A percentile compares a stretch with the other conserved stretches of the same genome.
Conservation (phyloP, 352 stramenopile genomes). For the Globisporangium barbulae region DNA sequence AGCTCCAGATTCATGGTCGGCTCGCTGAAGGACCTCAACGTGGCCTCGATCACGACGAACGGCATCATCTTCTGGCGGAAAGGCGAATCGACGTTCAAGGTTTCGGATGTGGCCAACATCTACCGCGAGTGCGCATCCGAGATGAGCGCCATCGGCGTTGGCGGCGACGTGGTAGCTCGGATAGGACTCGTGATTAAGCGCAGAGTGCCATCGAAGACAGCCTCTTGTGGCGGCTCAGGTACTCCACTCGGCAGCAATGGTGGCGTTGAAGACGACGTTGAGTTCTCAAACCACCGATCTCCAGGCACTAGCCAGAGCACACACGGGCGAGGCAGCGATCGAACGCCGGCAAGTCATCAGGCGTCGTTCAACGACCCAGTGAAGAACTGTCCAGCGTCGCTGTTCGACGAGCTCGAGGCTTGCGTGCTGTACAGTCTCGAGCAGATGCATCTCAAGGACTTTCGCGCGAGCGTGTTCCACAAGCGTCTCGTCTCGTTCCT, state of each 20-base stretch:
- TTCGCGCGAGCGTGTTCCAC: constrained; percentile 79
- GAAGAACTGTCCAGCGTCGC: constrained; percentile 22
- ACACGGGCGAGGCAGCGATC: constrained; percentile 3
- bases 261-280: background rate
- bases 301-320: constrained; percentile 6
- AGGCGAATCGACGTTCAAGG: constrained; percentile 34
- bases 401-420: constrained; percentile 77
- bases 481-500: constrained; percentile 88
- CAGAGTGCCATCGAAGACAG: constrained; percentile 18
- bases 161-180: constrained; percentile 55
- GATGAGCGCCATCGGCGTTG: constrained; percentile 41
- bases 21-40: constrained; percentile 52
- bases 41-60: constrained; percentile 59
- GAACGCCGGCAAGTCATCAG: constrained; percentile 8
- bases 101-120: constrained; percentile 30
- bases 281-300: background rate
- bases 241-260: background rate
- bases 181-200: constrained; percentile 44
- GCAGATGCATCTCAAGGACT: constrained; percentile 64
- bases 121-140: constrained; percentile 41
- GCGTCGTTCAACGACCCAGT: background rate
- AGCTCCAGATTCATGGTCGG: constrained; percentile 39
- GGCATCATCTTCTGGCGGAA: constrained; percentile 68
- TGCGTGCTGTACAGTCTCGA: constrained; percentile 71
- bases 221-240: background rate